Percentiles rank a stretch among this genome's conserved stretches.
Conservation (phyloP, 495 filamentous ascomycete species). For the Venustampulla echinocandica region DNA sequence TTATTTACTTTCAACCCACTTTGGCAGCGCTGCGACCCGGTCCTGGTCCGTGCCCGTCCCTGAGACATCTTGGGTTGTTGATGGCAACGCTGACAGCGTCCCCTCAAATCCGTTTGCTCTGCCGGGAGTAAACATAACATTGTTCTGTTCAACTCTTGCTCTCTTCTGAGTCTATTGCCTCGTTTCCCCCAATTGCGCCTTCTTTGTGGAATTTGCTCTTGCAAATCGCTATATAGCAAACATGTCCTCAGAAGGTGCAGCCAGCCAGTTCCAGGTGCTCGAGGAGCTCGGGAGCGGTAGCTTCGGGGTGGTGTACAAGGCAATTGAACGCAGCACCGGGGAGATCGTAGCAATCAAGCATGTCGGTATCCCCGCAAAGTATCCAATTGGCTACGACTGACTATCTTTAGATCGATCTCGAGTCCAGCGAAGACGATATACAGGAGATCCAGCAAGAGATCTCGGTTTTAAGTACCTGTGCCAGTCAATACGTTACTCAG, state of each 20-base stretch:
- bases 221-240: neutral
- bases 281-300: constrained; percentile 46
- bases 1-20: no score
- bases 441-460: constrained; percentile 98
- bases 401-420: constrained; percentile 79
- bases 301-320: constrained; percentile 96
- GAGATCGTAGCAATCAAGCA: constrained; percentile 90
- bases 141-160: no score
- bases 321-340: constrained; percentile 73
- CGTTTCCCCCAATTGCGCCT: no score
- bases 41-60: no score
- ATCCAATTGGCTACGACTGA: constrained; percentile 9
- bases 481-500: constrained; percentile 86
- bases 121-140: no score
- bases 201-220: constrained; percentile 1
- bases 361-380: constrained; percentile 40
- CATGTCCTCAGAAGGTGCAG: constrained; percentile 4
- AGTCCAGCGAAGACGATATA: constrained; percentile 95
- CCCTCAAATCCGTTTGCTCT: no score
- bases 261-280: constrained; percentile 2
- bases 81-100: no score
- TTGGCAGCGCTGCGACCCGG: no score
- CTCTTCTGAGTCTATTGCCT: no score
- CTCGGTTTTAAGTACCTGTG: constrained; percentile 86
- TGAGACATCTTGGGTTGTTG: no score